These are phyloP conservation scores for Zymoseptoria ardabiliae DNA, from an alignment of 2,329 filamentous ascomycete species.

Conservation along the genomic window DNA sequence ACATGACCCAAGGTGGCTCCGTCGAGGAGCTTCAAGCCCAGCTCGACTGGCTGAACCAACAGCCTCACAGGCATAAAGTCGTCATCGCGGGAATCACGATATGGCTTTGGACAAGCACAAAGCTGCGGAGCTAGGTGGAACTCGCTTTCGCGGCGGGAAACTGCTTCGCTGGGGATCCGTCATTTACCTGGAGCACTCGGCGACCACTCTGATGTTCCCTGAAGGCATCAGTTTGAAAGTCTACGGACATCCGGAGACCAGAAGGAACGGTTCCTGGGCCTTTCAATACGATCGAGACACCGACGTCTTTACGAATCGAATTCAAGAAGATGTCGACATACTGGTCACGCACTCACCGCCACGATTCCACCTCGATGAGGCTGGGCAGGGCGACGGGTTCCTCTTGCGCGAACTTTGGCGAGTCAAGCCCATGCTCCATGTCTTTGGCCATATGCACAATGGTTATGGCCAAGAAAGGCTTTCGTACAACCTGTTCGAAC, in stretches of 20 bases:
- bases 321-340: conserved; percentile 28
- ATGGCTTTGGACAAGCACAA: conserved; percentile 15
- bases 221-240: conserved; percentile 55
- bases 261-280: conserved; percentile 50
- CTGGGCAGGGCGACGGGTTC: conserved; percentile 26
- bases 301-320: conserved; percentile 21
- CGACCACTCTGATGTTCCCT: conserved; percentile 42
- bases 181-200: conserved; percentile 29
- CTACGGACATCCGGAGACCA: conserved; percentile 67
- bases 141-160: conserved; percentile 9
- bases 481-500: conserved; percentile 66
- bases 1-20: conserved; percentile 16
- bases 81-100: conserved; percentile 23
- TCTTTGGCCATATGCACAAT: conserved; percentile 37
- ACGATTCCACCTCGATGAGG: conserved; percentile 30
- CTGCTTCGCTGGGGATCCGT: conserved; percentile 30
- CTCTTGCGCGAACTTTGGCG: conserved; percentile 19
- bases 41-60: conserved; percentile 15
- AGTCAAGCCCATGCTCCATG: conserved; percentile 28
- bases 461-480: conserved; percentile 39
- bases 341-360: conserved; percentile 37
- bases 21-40: conserved; percentile 13
- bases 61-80: conserved; percentile 17
- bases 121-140: neutral
- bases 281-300: conserved; percentile 35